Evolutionary conservation across 345 rosid species (phyloP).

Genomic region (Euclidium syriacum): DNA sequence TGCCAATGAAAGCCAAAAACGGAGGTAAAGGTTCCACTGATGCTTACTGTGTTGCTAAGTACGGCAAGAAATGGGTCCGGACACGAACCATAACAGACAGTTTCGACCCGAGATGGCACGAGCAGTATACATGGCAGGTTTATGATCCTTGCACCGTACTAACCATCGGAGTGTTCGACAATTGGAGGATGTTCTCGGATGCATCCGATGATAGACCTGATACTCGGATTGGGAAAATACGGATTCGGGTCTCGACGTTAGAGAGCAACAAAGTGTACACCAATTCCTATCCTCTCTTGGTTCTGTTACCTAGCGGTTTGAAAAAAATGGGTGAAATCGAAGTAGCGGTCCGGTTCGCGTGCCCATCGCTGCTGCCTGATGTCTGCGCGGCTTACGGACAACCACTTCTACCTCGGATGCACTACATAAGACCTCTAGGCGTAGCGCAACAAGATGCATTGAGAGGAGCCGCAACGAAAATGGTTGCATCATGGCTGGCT

Average conservation of each 20-base stretch:
- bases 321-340: slow-evolving; percentile 98
- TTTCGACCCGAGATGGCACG: slow-evolving; percentile 98
- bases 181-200: slow-evolving; percentile 83
- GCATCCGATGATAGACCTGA: slow-evolving; percentile 51
- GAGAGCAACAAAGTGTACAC: slow-evolving; percentile 91
- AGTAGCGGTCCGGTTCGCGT: slow-evolving; percentile 79
- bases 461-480: slow-evolving; percentile 82
- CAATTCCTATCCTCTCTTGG: slow-evolving; percentile 75
- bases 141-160: slow-evolving; percentile 93
- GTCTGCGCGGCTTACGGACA: slow-evolving; percentile 72
- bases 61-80: slow-evolving; percentile 98
- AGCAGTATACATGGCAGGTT: slow-evolving; percentile 99
- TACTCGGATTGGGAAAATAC: slow-evolving; percentile 65
- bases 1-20: slow-evolving; percentile 75
- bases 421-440: slow-evolving; percentile 87
- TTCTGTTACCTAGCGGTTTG: slow-evolving; percentile 55
- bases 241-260: slow-evolving; percentile 80
- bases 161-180: slow-evolving; percentile 80
- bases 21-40: slow-evolving; percentile 87
- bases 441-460: slow-evolving; percentile 92
- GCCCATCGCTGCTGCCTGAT: slow-evolving; percentile 77
- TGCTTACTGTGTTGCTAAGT: slow-evolving; percentile 90
- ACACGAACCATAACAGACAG: slow-evolving; percentile 81
- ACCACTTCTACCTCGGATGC: slow-evolving; percentile 88
- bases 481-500: slow-evolving; percentile 83